Base-by-base conservation (phyloP, 257 asterid genomes). In the Cruciata laevipes region DNA sequence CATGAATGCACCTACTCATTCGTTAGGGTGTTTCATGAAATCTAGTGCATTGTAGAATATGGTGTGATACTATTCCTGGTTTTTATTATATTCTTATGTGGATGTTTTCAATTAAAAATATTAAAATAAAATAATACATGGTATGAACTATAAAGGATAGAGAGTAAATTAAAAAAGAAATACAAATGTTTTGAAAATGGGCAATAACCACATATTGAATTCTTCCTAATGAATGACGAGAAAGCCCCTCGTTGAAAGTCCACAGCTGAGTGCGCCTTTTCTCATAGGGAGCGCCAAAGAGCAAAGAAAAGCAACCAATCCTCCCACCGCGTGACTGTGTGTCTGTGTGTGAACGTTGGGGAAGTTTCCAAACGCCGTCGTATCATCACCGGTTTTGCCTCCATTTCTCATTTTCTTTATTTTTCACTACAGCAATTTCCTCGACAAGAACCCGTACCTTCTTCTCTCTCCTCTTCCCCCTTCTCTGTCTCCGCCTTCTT, bases 401-500 rank as follows among this genome's bases (percentile, higher is more conserved):
- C 20, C 18, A 21, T 7, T 33, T 35, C 23, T 6, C 18, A 1
- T 57, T 56, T n/a, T 51, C 25, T 10, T 53, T 52, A 27, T 53
- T 53, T 53, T 21, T 24, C 18, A 17, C 57, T 17, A 33, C 33
- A 65, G 51, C 52, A 59, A 58, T 49, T 58, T 33, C 67, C 52
- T 35, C 24, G 6, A 67, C 72, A 63, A 72, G 72, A 68, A 51
- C 61, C 67, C 56, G 76, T 55, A 68, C 59, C 68, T 69, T 71
- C 71, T 58, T 18, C 53, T 44, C n/a, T 0, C n/a, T 44, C 53
- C 3, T 59, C 16, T 30, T 20, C 27, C 6, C 17, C 27, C 75
- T 51, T 33, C 35, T 38, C 77, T 58, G 58, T 58, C 73, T 76
- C 83, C 79, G 72, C 79, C 83, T 65, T 73, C 70, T 78, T 76